phyloP scores from a whole-genome alignment of 108 stramenopile genomes.

The Skeletonema costatum region DNA sequence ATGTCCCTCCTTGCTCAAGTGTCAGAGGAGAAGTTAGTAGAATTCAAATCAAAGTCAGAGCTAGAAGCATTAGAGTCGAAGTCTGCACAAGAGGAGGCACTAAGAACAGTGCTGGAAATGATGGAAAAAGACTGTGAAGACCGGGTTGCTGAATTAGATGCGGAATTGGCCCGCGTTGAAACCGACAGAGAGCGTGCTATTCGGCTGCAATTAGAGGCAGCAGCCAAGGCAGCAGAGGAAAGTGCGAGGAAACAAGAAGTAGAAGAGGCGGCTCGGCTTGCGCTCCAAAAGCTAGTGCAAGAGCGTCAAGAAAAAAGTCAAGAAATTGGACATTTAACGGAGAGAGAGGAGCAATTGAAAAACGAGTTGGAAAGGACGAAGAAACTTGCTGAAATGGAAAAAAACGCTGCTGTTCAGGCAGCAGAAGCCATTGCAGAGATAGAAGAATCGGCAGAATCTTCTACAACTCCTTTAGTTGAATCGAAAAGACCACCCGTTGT shows the following conservation, averaged over 20 bases:
- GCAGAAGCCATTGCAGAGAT: background rate
- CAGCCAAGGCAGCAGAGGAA: constrained; percentile 30
- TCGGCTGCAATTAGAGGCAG: constrained; percentile 34
- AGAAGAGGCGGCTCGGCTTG: constrained; percentile 46
- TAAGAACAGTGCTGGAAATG: constrained; percentile 54
- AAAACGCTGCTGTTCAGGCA: constrained; percentile 9
- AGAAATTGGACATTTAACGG: constrained; percentile 32
- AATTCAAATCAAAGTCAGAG: constrained; percentile 36
- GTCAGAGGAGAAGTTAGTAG: constrained; percentile 45
- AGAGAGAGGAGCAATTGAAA: constrained; percentile 33
- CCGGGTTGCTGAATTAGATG: constrained; percentile 40
- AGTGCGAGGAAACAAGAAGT: constrained; percentile 16
- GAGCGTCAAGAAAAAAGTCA: constrained; percentile 27
- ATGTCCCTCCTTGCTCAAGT: constrained; percentile 49
- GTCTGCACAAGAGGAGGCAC: constrained; percentile 50
- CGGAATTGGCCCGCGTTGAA: constrained; percentile 34
- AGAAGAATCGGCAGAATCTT: background rate
- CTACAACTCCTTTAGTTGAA: background rate
- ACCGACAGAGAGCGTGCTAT: constrained; percentile 34
- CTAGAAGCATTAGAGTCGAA: constrained; percentile 29
- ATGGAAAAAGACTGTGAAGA: constrained; percentile 55
- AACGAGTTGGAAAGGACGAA: constrained; percentile 43
- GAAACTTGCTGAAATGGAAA: constrained; percentile 17
- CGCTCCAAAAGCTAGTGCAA: constrained; percentile 37
- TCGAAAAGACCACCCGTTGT: constrained; percentile 36